These are phyloP conservation scores for Lipomyces chichibuensis DNA, from an alignment of 805 yeast genomes.

Conservation along the genomic window DNA sequence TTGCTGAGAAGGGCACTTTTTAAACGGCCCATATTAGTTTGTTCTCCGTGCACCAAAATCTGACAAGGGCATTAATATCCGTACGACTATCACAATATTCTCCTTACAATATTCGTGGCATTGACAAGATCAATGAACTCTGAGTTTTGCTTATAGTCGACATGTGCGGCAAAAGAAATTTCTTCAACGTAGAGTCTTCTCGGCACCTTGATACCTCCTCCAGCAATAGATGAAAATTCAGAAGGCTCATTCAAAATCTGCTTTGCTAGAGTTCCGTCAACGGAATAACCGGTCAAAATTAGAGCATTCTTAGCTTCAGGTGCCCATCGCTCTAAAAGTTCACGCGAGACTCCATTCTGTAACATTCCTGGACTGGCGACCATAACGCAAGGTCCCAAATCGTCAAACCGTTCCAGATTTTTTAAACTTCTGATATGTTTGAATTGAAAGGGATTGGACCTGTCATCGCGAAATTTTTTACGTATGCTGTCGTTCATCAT, in stretches of 20 bases:
- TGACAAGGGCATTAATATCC: background rate
- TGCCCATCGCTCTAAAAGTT: conserved; percentile 91
- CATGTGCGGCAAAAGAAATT: conserved; percentile 99
- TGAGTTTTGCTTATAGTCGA: conserved; percentile 90
- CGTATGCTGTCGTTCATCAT: conserved; percentile 96
- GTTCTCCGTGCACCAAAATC: conserved; percentile 92
- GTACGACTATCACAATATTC: background rate
- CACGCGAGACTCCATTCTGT: conserved; percentile 90
- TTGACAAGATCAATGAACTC: conserved; percentile 86
- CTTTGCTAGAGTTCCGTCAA: conserved; percentile 98
- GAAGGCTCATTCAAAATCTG: conserved; percentile 83
- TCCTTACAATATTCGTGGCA: conserved; percentile 67
- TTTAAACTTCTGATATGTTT: conserved; percentile 79
- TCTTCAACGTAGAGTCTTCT: conserved; percentile 87
- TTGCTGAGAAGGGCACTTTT: conserved; percentile 90
- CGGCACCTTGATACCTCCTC: conserved; percentile 66
- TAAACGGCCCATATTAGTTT: conserved; percentile 97
- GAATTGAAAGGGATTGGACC: conserved; percentile 87
- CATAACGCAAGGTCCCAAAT: conserved; percentile 93
- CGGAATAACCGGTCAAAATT: conserved; percentile 93
- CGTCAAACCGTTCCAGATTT: conserved; percentile 82
- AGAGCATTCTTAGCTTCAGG: conserved; percentile 92
- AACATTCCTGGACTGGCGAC: conserved; percentile 98
- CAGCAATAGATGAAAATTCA: conserved; percentile 72
- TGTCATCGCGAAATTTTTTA: conserved; percentile 71